These are phyloP conservation scores for Eucalyptus albens DNA, from an alignment of 345 rosid genomes.

Conservation along the genomic window DNA sequence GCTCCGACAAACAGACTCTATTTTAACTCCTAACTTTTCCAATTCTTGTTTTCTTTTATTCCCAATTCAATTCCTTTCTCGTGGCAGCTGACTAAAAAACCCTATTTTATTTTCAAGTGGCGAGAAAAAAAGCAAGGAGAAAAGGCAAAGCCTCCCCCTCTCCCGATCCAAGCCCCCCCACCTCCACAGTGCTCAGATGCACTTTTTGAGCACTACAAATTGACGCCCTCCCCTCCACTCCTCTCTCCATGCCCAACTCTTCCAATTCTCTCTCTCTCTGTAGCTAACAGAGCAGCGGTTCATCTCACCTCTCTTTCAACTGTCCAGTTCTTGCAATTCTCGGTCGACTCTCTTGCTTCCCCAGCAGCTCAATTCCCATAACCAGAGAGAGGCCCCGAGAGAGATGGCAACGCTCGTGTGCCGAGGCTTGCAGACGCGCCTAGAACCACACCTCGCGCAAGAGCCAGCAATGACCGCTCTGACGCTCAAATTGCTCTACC, in stretches of 20 bases:
- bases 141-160: not conserved
- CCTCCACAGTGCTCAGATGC: not conserved
- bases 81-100: constrained; percentile 9
- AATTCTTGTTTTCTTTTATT: constrained; percentile 2
- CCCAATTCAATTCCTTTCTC: not conserved
- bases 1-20: not conserved
- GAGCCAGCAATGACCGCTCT: constrained; percentile 11
- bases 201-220: constrained; percentile 42
- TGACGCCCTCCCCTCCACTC: constrained; percentile 10
- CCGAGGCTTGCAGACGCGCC: constrained; percentile 49
- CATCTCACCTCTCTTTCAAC: constrained; percentile 3
- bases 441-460: constrained; percentile 24
- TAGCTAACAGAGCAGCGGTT: not conserved
- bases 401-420: constrained; percentile 61
- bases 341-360: not conserved
- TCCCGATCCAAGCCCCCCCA: not conserved
- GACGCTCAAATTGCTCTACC: constrained; percentile 41
- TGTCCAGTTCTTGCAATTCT: not conserved
- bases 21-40: not conserved
- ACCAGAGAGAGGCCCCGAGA: not conserved
- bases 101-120: constrained; percentile 27
- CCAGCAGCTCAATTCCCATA: not conserved
- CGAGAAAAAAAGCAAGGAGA: not conserved
- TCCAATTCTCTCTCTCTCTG: not conserved
- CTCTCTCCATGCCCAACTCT: not conserved